Percentiles rank a stretch among this genome's conserved stretches.
Evolutionary conservation across 139 green algal genomes (phyloP).

Genomic region (Edaphochlamys debaryana): DNA sequence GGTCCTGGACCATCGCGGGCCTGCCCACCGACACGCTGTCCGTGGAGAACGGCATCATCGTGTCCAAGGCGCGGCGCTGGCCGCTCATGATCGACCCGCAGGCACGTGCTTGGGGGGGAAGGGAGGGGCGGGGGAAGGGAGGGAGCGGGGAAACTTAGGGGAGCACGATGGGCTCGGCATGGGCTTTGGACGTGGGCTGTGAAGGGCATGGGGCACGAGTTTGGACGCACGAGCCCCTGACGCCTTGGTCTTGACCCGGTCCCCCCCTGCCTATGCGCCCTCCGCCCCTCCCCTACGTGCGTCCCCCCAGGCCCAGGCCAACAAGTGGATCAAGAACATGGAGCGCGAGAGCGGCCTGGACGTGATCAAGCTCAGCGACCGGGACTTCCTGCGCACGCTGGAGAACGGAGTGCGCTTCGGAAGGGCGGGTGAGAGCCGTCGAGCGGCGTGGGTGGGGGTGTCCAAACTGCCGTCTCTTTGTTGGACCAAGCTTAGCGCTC

Average conservation of each 20-base stretch:
- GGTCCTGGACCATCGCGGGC: conserved; percentile 77
- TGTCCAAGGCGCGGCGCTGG: conserved; percentile 80
- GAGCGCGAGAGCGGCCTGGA: conserved; percentile 78
- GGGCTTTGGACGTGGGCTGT: too few relatives aligned
- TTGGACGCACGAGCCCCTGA: too few relatives aligned
- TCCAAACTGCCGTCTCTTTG: background rate
- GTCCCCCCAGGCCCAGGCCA: conserved; percentile 81
- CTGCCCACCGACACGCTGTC: conserved; percentile 73
- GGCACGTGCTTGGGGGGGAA: too few relatives aligned
- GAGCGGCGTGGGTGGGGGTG: too few relatives aligned
- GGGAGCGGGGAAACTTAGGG: too few relatives aligned
- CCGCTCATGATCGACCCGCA: conserved; percentile 87
- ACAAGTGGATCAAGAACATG: conserved; percentile 88
- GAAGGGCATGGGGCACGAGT: too few relatives aligned
- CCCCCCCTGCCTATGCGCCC: too few relatives aligned
- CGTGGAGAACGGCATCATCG: conserved; percentile 85
- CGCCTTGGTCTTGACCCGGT: too few relatives aligned
- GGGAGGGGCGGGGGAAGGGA: too few relatives aligned
- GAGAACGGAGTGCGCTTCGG: conserved; percentile 76
- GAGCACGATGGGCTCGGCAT: too few relatives aligned
- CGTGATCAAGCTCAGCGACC: conserved; percentile 82
- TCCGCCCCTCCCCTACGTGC: too few relatives aligned
- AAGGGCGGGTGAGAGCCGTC: conserved; percentile 31
- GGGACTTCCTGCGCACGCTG: conserved; percentile 82
- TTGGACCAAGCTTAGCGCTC: too few relatives aligned